Base-by-base conservation (phyloP, 2,329 filamentous ascomycete genomes). In the Amphichorda felina region DNA sequence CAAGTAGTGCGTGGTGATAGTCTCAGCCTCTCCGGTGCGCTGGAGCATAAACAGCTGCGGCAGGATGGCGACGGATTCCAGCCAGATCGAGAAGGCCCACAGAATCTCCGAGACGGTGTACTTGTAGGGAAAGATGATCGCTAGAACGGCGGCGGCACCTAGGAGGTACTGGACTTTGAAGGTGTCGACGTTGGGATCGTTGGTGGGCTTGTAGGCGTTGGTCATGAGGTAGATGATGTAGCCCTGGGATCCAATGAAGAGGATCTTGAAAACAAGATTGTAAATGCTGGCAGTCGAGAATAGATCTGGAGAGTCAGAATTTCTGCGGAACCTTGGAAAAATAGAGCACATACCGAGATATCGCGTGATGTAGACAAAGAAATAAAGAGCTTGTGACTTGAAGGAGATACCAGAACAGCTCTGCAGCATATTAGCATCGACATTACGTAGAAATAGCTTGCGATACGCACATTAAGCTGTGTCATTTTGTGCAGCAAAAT, bases 161-260 rank as follows among this genome's bases (percentile, higher is more conserved):
- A 96, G 72, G 31, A 98, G 72, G 63, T 96, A 98, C 59, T 94
- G 83, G 32, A 96, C 85, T 48, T 88, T 87, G 71, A 98, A 96
- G 4, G 91, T 98, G 57, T 98, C 91, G 55, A 93, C 76, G 55
- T 94, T 94, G 37, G 89, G 86, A 54, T 98, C 91, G 63, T 94
- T 89, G 24, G 91, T 96, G 18, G 91, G 89, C 62, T 93, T 94
- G 75, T 91, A 98, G 51, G 89, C 84, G 49, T 86, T 93, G 42
- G 91, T 82, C 91, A 98, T 98, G 47, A 96, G 77, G 66, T 95
- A 96, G 57, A 98, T 78, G 51, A 88, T 94, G 69, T 98, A 98
- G 43, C 81, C 78, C 43, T 93, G 88, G 17, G 85, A 81, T 43
- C 66, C 70, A 57, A 98, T 88, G 70, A 96, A 98, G 55, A 95